Evolutionary conservation across 1,139 yeast species (phyloP).

Genomic region (Hanseniaspora sp.): DNA sequence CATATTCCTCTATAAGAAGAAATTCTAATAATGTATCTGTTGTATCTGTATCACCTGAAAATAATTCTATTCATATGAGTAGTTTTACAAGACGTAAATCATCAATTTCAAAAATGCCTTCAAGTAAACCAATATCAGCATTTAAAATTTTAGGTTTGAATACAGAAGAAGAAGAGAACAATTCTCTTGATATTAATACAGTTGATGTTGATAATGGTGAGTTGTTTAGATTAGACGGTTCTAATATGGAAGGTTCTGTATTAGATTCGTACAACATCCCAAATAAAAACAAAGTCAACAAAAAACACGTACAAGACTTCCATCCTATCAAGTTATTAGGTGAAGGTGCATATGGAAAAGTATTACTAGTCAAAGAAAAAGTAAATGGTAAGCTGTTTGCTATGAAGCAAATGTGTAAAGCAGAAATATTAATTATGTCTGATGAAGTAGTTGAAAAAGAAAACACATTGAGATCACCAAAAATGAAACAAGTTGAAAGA

Average conservation of each 20-base stretch:
- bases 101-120: constrained; percentile 25
- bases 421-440: constrained; percentile 45
- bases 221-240: constrained; percentile 15
- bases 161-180: constrained; percentile 8
- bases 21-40: constrained; percentile 4
- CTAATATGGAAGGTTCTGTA: constrained; percentile 16
- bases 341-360: constrained; percentile 86
- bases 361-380: constrained; percentile 58
- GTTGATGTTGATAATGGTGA: constrained; percentile 5
- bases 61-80: not conserved
- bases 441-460: constrained; percentile 23
- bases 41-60: constrained; percentile 13
- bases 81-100: constrained; percentile 17
- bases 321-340: constrained; percentile 75
- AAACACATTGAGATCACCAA: constrained; percentile 17
- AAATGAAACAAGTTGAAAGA: constrained; percentile 37
- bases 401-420: constrained; percentile 78
- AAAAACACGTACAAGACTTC: constrained; percentile 46
- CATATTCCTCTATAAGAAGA: constrained; percentile 10
- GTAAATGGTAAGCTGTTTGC: constrained; percentile 66
- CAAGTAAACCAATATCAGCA: constrained; percentile 25
- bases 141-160: constrained; percentile 25
- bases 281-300: not conserved
- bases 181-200: not conserved
- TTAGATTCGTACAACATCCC: constrained; percentile 4